Base-by-base conservation (phyloP, 1,139 yeast species). In the Candida sanyaensis region DNA sequence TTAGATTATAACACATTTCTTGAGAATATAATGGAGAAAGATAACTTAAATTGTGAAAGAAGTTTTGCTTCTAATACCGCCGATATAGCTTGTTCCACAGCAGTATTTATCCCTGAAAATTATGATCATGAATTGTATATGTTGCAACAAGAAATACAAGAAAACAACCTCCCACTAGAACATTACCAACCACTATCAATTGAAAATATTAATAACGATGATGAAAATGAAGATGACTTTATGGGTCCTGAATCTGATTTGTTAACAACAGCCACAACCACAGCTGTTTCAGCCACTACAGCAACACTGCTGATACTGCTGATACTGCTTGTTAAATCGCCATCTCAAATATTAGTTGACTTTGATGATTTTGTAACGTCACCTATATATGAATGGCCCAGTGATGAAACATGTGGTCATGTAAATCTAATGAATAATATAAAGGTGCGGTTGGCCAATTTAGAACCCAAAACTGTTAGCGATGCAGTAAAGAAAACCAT, bases 401-500 rank as follows among this genome's bases (percentile, higher is more conserved):
- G 43, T 33, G 57, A 54, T 38, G 57, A 54, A 36, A 46, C 54
- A 6, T 48, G 49, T 5, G 47, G 50, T 10, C 48, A 47, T 2
- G 44, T 50, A 6, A 47, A 47, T 28, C 41, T 49, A 17, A 31
- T 45, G 11, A 51, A 54, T 32, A 47, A 45, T 28, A 52, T 54
- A 28, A 48, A 50, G 31, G 45, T 54, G 8, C 43, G 48, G 32
- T 38, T 51, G 27, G 45, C 50, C n/a, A 55, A 50, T 36, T 33
- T 49, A 23, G 49, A 58, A 13, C 56, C 62, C 1, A 44, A 47
- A 37, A 43, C 41, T 9, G 52, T 57, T 3, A 59, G 61, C 26
- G 49, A 52, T 7, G 45, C 57, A 1, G 63, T 65, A 8, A 47
- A 50, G 5, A 48, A 47, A 36, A 58, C 68, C 0, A 55, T 65